Base-by-base conservation (phyloP, 2,329 filamentous ascomycete genomes). In the Myriosclerotinia scirpicola region DNA sequence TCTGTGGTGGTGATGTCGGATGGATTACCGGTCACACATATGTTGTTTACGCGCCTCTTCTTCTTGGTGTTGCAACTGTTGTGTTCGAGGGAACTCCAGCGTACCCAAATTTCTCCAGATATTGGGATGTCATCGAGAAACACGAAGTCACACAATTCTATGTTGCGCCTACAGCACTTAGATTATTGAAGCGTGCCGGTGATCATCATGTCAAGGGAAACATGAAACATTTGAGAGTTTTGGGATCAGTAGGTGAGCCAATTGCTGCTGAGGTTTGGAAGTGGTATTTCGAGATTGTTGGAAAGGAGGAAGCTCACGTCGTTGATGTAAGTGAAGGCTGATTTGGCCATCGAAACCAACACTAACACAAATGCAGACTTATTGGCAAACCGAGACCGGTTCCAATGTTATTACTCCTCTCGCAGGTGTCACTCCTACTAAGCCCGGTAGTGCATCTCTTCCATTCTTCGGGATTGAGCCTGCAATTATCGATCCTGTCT, bases 21-120 rank as follows among this genome's bases (percentile, higher is more conserved):
- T 99, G 95, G 95, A 98, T 99, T 78, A 99, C 95, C 40, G 95
- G 95, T 22, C 95, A 99, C 81, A 97, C 95, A 34, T 99, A 99
- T 75, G 94, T 98, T 66, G 94, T 99, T 50, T 99, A 99, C 77
- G 93, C 95, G 14, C 95, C 95, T 71, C 84, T 99, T 64, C 84
- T 99, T 55, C 87, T 98, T 58, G 95, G 95, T 82, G 90, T 97
- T 69, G 88, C 94, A 12, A 98, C 94, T 0, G 92, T 99, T 22
- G 94, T 99, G 40, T 99, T 98, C 73, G 95, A 99, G 82, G 96
- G 95, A 73, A 99, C 95, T 3, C 95, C 95, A 0, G 94, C 94
- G 61, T 98, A 98, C 79, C 95, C 95, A 75, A 90, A 96, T 83
- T 99, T 97, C 83, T 97, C 94, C 67, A 88, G 95, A 73, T 99